These are phyloP conservation scores for sunflower (Helianthus annuus) DNA, from an alignment of 129 eudicot species.

Conservation along the genomic window HanXRQr2.0-SUNRISE NC_035448.2:2257645-2258144, in stretches of 20 bases:
- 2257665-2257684: too few species aligned
- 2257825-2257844: too few species aligned
- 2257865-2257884: background rate
- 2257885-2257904: background rate
- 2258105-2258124: background rate
- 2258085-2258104: slow-evolving; percentile 56
- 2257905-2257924: background rate
- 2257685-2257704: too few species aligned
- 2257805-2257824: too few species aligned
- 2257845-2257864: too few species aligned
- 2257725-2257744: too few species aligned
- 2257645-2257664: too few species aligned
- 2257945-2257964: background rate
- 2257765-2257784: too few species aligned
- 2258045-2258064: slow-evolving; percentile 98
- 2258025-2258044: slow-evolving; percentile 73
- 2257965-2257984: background rate
- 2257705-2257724: too few species aligned
- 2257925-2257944: background rate
- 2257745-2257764: too few species aligned
- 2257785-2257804: too few species aligned
- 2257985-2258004: slow-evolving; percentile 53
- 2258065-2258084: slow-evolving; percentile 66
- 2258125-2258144: background rate
- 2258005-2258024: slow-evolving; percentile 74